Percentiles rank a stretch among this genome's conserved stretches.
These are phyloP conservation scores for Schwanniomyces polymorphus DNA, from an alignment of 805 yeast genomes.

Conservation along the genomic window DNA sequence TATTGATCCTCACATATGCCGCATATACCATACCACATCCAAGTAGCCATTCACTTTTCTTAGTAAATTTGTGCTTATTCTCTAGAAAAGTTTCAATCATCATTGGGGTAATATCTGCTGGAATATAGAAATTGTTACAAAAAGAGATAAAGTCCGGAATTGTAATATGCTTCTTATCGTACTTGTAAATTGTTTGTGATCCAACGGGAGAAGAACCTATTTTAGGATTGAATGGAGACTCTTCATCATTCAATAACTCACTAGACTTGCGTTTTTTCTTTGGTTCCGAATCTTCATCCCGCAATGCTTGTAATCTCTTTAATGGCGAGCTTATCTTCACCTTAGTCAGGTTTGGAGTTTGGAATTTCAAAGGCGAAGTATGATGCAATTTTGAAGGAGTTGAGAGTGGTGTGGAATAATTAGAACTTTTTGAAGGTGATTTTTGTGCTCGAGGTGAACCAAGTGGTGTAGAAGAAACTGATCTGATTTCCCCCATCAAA, in stretches of 20 bases:
- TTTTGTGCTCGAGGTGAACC: constrained; percentile 21
- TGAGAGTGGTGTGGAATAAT: constrained; percentile 9
- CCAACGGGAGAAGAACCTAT: background rate
- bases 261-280: constrained; percentile 8
- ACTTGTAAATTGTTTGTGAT: constrained; percentile 6
- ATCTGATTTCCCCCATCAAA: constrained; percentile 27
- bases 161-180: constrained; percentile 23
- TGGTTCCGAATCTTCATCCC: constrained; percentile 13
- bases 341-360: constrained; percentile 24
- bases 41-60: constrained; percentile 64
- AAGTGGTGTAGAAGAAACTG: constrained; percentile 16
- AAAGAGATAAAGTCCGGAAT: constrained; percentile 41
- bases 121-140: constrained; percentile 66
- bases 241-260: constrained; percentile 15
- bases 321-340: constrained; percentile 34
- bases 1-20: constrained; percentile 56
- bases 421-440: constrained; percentile 4
- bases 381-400: constrained; percentile 9
- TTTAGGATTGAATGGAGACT: constrained; percentile 27
- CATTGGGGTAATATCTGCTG: constrained; percentile 48
- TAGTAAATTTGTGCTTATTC: constrained; percentile 50
- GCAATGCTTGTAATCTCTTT: constrained; percentile 29
- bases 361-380: constrained; percentile 21
- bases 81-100: constrained; percentile 51
- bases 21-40: constrained; percentile 67